Percentiles rank a stretch among this genome's conserved stretches.
These are phyloP conservation scores for Aquilaria agallochum DNA, from an alignment of 441 rosid species.

Conservation along the genomic window DNA sequence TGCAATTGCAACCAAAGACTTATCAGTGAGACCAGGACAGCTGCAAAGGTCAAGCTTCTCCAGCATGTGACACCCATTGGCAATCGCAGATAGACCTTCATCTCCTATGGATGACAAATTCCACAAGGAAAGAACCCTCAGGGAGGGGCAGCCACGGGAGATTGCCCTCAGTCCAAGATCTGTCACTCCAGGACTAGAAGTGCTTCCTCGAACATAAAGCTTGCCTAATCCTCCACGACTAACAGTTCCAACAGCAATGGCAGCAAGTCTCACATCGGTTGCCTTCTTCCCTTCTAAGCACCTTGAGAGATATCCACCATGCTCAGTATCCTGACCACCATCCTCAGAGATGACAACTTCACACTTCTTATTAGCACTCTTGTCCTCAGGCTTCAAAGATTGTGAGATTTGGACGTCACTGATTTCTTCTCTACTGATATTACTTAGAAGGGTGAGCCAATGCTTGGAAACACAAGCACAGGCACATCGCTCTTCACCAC, in stretches of 20 bases:
- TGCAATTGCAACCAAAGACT: constrained; percentile 71
- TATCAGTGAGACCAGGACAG: constrained; percentile 63
- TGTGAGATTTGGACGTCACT: constrained; percentile 16
- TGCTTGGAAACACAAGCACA: constrained; percentile 81
- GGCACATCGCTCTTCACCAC: constrained; percentile 68
- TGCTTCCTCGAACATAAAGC: constrained; percentile 57
- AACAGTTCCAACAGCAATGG: constrained; percentile 83
- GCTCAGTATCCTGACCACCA: constrained; percentile 33
- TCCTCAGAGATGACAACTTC: constrained; percentile 14
- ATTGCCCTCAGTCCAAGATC: constrained; percentile 60
- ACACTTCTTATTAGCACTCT: constrained; percentile 15
- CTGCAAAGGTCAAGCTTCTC: constrained; percentile 78
- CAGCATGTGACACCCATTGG: constrained; percentile 57
- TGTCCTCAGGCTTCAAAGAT: constrained; percentile 10
- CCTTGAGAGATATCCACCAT: constrained; percentile 70
- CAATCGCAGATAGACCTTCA: constrained; percentile 59
- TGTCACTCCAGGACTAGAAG: constrained; percentile 49
- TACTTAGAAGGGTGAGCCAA: constrained; percentile 77
- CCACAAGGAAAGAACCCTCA: constrained; percentile 72
- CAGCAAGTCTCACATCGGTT: constrained; percentile 83
- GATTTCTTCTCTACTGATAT: constrained; percentile 57
- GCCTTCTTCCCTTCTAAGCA: constrained; percentile 90
- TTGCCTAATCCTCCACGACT: constrained; percentile 80
- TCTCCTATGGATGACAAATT: constrained; percentile 56
- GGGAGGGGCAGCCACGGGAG: constrained; percentile 72